These are phyloP conservation scores for Trichoderma afroharzianum DNA, from an alignment of 2,329 filamentous ascomycete species.

Conservation along the genomic window DNA sequence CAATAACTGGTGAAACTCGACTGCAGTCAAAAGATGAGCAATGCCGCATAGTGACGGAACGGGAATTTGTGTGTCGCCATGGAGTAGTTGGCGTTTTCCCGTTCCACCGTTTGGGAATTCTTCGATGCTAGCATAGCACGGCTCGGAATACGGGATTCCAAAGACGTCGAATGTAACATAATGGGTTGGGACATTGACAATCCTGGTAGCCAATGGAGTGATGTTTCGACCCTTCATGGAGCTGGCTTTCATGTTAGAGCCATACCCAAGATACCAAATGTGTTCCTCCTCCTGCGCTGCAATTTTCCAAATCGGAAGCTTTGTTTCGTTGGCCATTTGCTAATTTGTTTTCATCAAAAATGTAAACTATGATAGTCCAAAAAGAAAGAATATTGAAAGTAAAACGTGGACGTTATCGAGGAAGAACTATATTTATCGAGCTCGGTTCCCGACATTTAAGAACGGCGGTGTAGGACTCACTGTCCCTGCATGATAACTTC, in stretches of 20 bases:
- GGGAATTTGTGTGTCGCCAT: background rate
- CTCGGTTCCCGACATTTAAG: background rate
- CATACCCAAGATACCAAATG: conserved; percentile 17
- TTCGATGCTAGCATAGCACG: conserved; percentile 14
- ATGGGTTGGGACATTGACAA: conserved; percentile 14
- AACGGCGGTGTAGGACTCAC: background rate
- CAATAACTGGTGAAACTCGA: conserved; percentile 5
- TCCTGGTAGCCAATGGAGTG: conserved; percentile 9
- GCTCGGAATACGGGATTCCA: conserved; percentile 16
- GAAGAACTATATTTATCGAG: too few relatives aligned
- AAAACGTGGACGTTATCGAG: background rate
- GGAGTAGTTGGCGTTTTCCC: background rate
- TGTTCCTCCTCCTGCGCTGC: background rate
- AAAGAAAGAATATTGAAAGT: background rate
- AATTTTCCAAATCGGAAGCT: conserved; percentile 1
- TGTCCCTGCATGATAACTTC: background rate
- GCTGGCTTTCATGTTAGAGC: conserved; percentile 17
- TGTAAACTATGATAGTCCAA: background rate
- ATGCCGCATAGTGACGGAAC: conserved; percentile 14
- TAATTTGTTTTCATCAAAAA: fast-evolving
- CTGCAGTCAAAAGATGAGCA: conserved; percentile 5
- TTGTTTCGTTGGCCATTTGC: background rate
- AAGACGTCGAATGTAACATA: conserved; percentile 17
- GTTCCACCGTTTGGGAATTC: background rate
- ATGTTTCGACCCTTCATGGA: conserved; percentile 11